These are phyloP conservation scores for Cercospora janseana DNA, from an alignment of 2,329 filamentous ascomycete genomes.

Conservation along the genomic window DNA sequence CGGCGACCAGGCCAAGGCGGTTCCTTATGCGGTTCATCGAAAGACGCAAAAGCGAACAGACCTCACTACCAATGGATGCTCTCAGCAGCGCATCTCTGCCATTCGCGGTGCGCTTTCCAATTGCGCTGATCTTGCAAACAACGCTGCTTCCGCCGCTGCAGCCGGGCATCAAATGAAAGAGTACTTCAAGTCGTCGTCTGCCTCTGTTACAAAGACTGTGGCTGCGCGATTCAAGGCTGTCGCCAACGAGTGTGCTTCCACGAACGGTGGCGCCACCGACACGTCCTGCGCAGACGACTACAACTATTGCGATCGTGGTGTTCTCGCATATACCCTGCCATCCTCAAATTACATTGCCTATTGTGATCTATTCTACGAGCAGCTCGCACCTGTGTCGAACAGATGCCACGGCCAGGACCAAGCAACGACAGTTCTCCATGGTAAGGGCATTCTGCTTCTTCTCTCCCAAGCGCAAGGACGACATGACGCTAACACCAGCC, in stretches of 20 bases:
- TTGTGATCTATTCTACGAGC: constrained; percentile 60
- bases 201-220: constrained; percentile 50
- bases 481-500: not conserved
- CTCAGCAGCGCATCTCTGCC: constrained; percentile 46
- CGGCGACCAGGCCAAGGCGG: constrained; percentile 32
- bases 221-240: constrained; percentile 54
- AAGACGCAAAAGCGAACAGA: constrained; percentile 51
- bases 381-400: constrained; percentile 50
- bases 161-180: constrained; percentile 54
- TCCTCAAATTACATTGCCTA: constrained; percentile 56
- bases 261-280: constrained; percentile 48
- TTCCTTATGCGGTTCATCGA: constrained; percentile 25
- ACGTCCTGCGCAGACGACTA: constrained; percentile 62
- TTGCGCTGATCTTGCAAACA: constrained; percentile 54
- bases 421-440: constrained; percentile 61
- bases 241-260: constrained; percentile 55
- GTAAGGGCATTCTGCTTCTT: not conserved
- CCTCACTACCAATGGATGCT: constrained; percentile 54
- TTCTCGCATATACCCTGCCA: constrained; percentile 60
- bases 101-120: constrained; percentile 55
- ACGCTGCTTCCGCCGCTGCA: constrained; percentile 53
- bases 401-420: constrained; percentile 65
- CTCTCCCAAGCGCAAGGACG: no score
- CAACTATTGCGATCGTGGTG: constrained; percentile 50
- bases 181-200: constrained; percentile 62